Conservation (phyloP, 1,139 yeast genomes). For the Debaryomycetaceae sp. region DNA sequence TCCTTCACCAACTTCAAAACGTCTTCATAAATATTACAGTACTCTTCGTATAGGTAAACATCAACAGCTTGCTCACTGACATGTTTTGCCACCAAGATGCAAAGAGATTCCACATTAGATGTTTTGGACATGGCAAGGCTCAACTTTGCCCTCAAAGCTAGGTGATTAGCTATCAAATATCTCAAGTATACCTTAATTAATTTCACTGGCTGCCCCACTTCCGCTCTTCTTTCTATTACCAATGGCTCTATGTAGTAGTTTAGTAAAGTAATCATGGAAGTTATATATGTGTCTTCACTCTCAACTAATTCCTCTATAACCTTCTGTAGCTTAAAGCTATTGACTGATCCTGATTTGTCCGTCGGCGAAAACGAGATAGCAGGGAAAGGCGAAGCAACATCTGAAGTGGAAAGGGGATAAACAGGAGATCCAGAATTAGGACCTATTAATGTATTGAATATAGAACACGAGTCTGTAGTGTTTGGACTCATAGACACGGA, state of each 20-base stretch:
- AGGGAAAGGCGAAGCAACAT: slow-evolving; percentile 23
- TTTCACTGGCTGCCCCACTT: slow-evolving; percentile 23
- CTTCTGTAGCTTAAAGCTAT: slow-evolving; percentile 24
- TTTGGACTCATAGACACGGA: not conserved
- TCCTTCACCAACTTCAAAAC: slow-evolving; percentile 31
- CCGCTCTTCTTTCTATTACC: slow-evolving; percentile 15
- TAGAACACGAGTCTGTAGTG: not conserved
- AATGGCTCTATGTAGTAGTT: slow-evolving; percentile 35
- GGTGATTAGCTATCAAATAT: slow-evolving; percentile 23
- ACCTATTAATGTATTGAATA: not conserved
- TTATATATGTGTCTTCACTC: slow-evolving; percentile 46
- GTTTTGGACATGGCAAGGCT: not conserved
- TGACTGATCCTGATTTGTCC: slow-evolving; percentile 3
- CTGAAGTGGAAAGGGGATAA: slow-evolving; percentile 8
- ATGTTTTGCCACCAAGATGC: slow-evolving; percentile 5
- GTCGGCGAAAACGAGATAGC: slow-evolving; percentile 14
- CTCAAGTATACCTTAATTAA: slow-evolving; percentile 17
- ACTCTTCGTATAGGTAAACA: slow-evolving; percentile 33
- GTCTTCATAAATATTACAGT: slow-evolving; percentile 39
- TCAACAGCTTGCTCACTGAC: slow-evolving; percentile 10
- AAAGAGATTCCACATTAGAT: slow-evolving; percentile 1
- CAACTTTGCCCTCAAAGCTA: slow-evolving; percentile 15
- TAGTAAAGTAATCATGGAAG: slow-evolving; percentile 37
- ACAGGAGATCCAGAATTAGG: not conserved
- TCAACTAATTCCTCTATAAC: slow-evolving; percentile 45